A percentile compares a stretch with the other conserved stretches of the same genome.
Conservation (phyloP, 352 stramenopile genomes). For the Salisapilia sapeloensis region DNA sequence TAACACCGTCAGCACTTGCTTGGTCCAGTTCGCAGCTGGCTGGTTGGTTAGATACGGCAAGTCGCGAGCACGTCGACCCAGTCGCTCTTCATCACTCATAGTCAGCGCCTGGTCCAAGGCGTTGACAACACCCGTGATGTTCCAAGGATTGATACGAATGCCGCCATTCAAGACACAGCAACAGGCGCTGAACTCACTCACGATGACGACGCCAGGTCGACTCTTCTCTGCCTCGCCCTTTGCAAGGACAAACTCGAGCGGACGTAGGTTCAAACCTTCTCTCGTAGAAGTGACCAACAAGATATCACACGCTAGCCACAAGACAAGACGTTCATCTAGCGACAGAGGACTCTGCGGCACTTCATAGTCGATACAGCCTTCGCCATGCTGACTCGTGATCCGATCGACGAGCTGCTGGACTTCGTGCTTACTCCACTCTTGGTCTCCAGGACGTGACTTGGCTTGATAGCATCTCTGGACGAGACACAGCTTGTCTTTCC, state of each 20-base stretch:
- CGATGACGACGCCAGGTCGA: conserved; percentile 87
- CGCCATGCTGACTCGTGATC: conserved; percentile 52
- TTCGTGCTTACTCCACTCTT: conserved; percentile 79
- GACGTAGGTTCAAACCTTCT: conserved; percentile 95
- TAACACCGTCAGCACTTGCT: conserved; percentile 86
- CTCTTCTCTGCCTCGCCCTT: conserved; percentile 36
- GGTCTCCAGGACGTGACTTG: conserved; percentile 79
- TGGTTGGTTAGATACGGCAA: conserved; percentile 92
- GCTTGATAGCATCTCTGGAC: conserved; percentile 86
- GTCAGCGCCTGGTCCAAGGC: conserved; percentile 87
- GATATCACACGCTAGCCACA: conserved; percentile 92
- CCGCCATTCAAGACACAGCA: conserved; percentile 93
- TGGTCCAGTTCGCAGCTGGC: conserved; percentile 89
- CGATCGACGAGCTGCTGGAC: conserved; percentile 66
- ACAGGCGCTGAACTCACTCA: conserved; percentile 94
- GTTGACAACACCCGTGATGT: conserved; percentile 85
- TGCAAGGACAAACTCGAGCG: conserved; percentile 90
- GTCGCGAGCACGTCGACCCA: conserved; percentile 85
- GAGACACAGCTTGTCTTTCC: conserved; percentile 90
- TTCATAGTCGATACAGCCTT: conserved; percentile 74
- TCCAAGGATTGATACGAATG: conserved; percentile 94
- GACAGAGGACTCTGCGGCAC: conserved; percentile 72
- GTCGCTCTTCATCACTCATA: conserved; percentile 82
- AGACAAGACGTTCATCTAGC: conserved; percentile 81
- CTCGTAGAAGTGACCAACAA: conserved; percentile 92